These are phyloP conservation scores for Eutreptiella sp. DNA, from an alignment of 208 protist genomes.

Conservation along the genomic window DNA sequence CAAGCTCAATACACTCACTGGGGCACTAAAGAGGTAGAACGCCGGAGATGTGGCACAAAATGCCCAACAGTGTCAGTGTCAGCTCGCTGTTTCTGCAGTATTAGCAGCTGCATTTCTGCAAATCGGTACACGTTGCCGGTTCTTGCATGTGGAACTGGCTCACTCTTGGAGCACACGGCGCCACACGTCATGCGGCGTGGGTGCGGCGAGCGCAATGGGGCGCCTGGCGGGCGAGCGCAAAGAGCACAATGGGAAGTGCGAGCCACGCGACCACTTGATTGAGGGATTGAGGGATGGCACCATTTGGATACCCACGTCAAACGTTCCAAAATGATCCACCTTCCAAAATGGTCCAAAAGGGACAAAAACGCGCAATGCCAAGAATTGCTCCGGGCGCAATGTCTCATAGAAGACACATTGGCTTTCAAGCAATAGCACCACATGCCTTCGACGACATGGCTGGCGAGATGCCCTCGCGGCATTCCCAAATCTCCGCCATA, in stretches of 20 bases:
- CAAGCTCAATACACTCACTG: too few species aligned
- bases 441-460: neutral
- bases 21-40: too few species aligned
- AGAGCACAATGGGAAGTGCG: neutral
- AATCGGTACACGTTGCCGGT: too few species aligned
- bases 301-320: slow-evolving; percentile 31
- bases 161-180: neutral
- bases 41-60: too few species aligned
- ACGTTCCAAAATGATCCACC: slow-evolving; percentile 38
- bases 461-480: slow-evolving; percentile 54
- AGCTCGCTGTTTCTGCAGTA: too few species aligned
- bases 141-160: neutral
- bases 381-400: too few species aligned
- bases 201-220: slow-evolving; percentile 55
- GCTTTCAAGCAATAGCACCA: neutral
- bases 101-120: too few species aligned
- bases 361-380: neutral
- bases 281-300: slow-evolving; percentile 20
- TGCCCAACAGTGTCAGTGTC: too few species aligned
- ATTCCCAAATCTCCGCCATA: slow-evolving; percentile 50
- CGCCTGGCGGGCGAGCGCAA: neutral
- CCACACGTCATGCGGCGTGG: slow-evolving; percentile 38
- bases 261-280: slow-evolving; percentile 8
- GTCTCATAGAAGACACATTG: neutral
- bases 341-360: slow-evolving; percentile 12